Base-by-base conservation (phyloP, 2,329 filamentous ascomycete genomes). In the Bertia moriformis region DNA sequence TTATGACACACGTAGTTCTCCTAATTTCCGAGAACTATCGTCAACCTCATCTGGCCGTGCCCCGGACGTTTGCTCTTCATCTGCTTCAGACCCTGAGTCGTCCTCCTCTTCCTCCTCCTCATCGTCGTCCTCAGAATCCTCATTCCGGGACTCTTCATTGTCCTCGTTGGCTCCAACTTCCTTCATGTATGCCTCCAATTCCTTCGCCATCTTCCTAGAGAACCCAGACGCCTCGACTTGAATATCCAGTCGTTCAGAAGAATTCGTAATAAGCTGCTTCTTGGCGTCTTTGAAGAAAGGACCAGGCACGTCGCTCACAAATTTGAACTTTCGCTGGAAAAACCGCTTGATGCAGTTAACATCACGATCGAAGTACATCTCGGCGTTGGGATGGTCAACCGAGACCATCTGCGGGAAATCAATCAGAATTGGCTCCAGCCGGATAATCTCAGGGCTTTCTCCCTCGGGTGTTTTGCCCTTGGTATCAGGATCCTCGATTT, bases 401-500 rank as follows among this genome's bases (percentile, higher is more conserved):
- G 89, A 96, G 2, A 98, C 77, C 82, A 95, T 96, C 56, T 98
- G 91, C 0, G 91, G 91, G 53, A 98, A 98, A 62, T 98, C 93
- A 50, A 98, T 98, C 36, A 98, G 64, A 40, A 95, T 74, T 1
- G 91, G 91, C 4, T 74, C 76, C 18, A 93, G 63, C 22, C 58
- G 68, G 40, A 83, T 53, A 42, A 49, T 50, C 4, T 45, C 48
- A 7, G 44, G 41, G 0, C 20, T 29, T 14, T 43, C 14, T 37
- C 46, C 19, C 38, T 29, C 24, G n/a, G 24, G 24, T 10, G 24
- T n/a, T 18, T 35, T 53, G 41, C 7, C 49, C 45, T 15, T 56
- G 49, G 22, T 53, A 33, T 29, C 32, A 18, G 10, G 32, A 15
- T 12, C 10, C 32, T 55, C 64, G 40, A 68, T 75, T 56, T 96